Base-by-base conservation (phyloP, 306 rosid genomes). In the Sesbania bispinosa region DNA sequence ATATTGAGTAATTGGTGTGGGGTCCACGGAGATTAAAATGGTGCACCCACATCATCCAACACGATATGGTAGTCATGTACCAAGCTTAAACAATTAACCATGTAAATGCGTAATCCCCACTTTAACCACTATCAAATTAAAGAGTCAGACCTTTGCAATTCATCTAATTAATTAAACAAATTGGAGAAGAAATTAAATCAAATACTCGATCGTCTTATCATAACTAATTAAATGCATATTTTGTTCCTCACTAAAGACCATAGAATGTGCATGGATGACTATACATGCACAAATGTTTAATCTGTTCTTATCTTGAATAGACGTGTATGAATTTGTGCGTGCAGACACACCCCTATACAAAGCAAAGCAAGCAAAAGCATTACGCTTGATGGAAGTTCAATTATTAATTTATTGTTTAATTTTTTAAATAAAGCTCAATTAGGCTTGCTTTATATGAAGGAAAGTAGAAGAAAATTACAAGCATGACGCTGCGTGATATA, bases 231-330 rank as follows among this genome's bases (percentile, higher is more conserved):
- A 23, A 33, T 29, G 41, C 35, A 39, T 33, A 26, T n/a, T 33
- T 36, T 42, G 51, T 18, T 51, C 15, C 9, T 73, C 38, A 59
- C 19, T 59, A 19, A 45, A 60, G 68, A 18, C 24, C 7, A 7
- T 58, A 7, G 62, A 54, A 38, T 30, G 41, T 55, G n/a, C n/a
- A n/a, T n/a, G 64, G 38, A 51, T 50, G 63, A 38, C 41, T 54
- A 42, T 62, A 29, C 43, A 70, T 70, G 76, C 76, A 70, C 41
- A 3, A 54, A 58, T 5, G 35, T 52, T 69, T n/a, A n/a, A n/a
- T n/a, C n/a, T 67, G 62, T 57, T 29, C 50, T 16, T 11, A 55
- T 55, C 38, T 43, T 21, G 19, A 7, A 55, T 36, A 52, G 62
- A 53, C 64, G 16, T 35, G 63, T 4, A 41, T 29, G 48, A 42